Evolutionary conservation across 1,139 yeast species (phyloP).

Genomic region (Nematodospora anomalae): DNA sequence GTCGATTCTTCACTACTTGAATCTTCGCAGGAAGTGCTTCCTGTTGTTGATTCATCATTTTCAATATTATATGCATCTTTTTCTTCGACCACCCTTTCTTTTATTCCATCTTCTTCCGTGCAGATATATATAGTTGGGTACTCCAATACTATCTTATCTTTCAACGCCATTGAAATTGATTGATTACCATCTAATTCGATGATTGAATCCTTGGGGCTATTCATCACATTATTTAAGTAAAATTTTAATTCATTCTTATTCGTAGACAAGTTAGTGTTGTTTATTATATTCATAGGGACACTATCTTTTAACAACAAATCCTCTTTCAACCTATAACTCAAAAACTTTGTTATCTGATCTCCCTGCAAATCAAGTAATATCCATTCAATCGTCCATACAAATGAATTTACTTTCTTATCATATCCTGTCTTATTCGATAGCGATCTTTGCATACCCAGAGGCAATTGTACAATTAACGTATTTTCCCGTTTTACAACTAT

Average conservation of each 20-base stretch:
- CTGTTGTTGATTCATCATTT: conserved; percentile 10
- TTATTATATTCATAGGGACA: conserved; percentile 39
- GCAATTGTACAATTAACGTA: conserved; percentile 48
- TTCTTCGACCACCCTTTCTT: conserved; percentile 16
- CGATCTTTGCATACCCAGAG: conserved; percentile 77
- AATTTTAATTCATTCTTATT: conserved; percentile 27
- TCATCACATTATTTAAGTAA: conserved; percentile 36
- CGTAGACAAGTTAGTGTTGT: conserved; percentile 17
- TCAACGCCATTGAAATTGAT: conserved; percentile 45
- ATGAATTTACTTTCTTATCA: conserved; percentile 62
- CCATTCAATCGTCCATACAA: conserved; percentile 85
- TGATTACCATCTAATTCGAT: conserved; percentile 23
- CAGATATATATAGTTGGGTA: conserved; percentile 68
- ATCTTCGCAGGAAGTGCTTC: conserved; percentile 15
- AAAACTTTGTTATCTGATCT: conserved; percentile 26
- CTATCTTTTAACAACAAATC: conserved; percentile 31
- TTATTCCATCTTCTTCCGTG: conserved; percentile 16
- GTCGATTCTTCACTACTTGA: conserved; percentile 5
- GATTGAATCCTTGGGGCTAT: conserved; percentile 19
- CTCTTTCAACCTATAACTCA: conserved; percentile 51
- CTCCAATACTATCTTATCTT: conserved; percentile 65
- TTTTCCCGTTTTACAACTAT: conserved; percentile 35
- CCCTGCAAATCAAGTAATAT: conserved; percentile 36
- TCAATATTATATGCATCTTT: conserved; percentile 22
- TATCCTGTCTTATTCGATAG: conserved; percentile 67